Conservation (phyloP, 225 moss, liverwort and hornwort species). For the Bryoerythrophyllum caledonicum region DNA sequence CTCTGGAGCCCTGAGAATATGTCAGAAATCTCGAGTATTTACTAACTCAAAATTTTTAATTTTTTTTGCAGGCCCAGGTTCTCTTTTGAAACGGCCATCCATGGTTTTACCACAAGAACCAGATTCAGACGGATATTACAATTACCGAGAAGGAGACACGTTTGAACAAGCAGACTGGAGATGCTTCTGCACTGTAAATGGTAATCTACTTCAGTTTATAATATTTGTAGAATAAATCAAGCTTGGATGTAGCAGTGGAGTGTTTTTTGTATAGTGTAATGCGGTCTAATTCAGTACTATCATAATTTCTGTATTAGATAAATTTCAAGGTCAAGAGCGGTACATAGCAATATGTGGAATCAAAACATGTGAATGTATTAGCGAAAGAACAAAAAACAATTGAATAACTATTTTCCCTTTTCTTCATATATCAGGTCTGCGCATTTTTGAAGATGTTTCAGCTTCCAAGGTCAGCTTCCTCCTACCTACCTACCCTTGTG, state of each 20-base stretch:
- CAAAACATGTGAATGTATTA: no score
- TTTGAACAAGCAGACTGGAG: slow-evolving; percentile 79
- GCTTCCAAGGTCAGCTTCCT: slow-evolving; percentile 63
- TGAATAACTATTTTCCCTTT: background rate
- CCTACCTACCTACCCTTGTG: background rate
- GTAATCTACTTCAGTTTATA: slow-evolving; percentile 9
- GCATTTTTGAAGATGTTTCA: slow-evolving; percentile 71
- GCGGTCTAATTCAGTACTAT: background rate
- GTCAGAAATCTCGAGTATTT: no score
- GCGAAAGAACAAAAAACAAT: no score
- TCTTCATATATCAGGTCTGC: slow-evolving; percentile 49
- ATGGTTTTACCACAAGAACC: slow-evolving; percentile 52
- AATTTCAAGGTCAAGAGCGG: no score
- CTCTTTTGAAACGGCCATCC: slow-evolving; percentile 47
- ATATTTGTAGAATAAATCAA: no score
- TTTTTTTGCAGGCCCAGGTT: slow-evolving; percentile 46
- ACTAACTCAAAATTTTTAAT: no score
- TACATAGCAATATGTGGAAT: no score
- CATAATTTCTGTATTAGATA: no score
- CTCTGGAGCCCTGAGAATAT: background rate
- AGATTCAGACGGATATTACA: slow-evolving; percentile 43
- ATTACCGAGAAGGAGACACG: slow-evolving; percentile 60
- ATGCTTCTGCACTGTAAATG: slow-evolving; percentile 70
- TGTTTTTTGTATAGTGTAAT: background rate
- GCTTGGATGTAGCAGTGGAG: slow-evolving; percentile 11